These are phyloP conservation scores for Plantago coronopus DNA, from an alignment of 305 asterid species.

Conservation along the genomic window DNA sequence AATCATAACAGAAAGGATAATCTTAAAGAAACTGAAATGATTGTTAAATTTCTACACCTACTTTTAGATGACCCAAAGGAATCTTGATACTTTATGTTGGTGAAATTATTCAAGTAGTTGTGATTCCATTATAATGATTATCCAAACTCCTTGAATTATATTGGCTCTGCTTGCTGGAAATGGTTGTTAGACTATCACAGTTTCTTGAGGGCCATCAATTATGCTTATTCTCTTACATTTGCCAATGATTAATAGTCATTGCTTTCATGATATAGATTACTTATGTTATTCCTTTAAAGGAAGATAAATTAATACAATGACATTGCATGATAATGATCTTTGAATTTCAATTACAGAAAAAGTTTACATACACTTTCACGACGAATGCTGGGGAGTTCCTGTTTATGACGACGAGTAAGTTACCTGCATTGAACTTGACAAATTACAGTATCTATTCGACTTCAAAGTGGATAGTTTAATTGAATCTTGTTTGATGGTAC, in stretches of 20 bases:
- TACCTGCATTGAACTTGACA: not conserved
- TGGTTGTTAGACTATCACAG: constrained; percentile 27
- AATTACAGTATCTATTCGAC: not conserved
- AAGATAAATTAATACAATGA: not conserved
- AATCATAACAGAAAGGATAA: constrained; percentile 1
- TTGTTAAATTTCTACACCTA: constrained; percentile 16
- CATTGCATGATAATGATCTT: not conserved
- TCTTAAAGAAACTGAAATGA: constrained; percentile 21
- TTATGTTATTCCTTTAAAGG: not conserved
- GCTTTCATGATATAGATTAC: not conserved
- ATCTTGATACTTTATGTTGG: constrained; percentile 14
- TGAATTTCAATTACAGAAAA: constrained; percentile 43
- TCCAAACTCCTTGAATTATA: constrained; percentile 15
- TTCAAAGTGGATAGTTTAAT: not conserved
- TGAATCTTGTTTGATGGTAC: constrained; percentile 13
- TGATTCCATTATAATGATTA: constrained; percentile 27
- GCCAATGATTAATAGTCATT: not conserved
- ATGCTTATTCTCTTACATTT: not conserved
- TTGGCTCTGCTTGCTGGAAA: constrained; percentile 7
- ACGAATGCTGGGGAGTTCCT: constrained; percentile 98
- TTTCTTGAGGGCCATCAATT: constrained; percentile 1
- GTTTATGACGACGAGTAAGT: constrained; percentile 87
- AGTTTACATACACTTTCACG: constrained; percentile 77
- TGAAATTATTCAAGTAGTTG: constrained; percentile 18
- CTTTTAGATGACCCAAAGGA: constrained; percentile 13